phyloP scores from a whole-genome alignment of 2,329 filamentous ascomycete species.

The Exophiala lecanii-corni region DNA sequence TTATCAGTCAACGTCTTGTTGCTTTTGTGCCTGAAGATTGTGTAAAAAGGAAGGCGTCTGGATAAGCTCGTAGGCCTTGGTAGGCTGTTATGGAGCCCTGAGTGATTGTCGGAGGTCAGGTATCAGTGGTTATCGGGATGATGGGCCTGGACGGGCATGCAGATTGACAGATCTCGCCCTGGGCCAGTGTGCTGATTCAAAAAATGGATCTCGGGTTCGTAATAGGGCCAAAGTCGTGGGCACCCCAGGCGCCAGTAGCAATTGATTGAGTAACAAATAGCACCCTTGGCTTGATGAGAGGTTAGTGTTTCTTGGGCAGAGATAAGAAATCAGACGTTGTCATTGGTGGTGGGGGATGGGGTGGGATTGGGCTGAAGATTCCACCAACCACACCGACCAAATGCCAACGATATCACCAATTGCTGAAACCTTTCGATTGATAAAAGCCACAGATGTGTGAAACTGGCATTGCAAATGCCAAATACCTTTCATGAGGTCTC shows the following conservation, averaged over 20 bases:
- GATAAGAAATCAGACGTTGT: conserved; percentile 15
- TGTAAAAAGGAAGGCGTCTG: background rate
- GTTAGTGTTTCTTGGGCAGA: conserved; percentile 5
- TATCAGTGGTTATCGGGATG: background rate
- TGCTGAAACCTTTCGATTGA: background rate
- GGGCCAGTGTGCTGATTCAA: background rate
- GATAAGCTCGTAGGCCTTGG: background rate
- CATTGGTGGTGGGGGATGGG: conserved; percentile 5
- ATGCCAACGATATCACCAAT: background rate
- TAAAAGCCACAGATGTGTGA: background rate
- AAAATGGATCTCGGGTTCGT: background rate
- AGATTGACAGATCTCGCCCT: background rate
- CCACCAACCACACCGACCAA: background rate
- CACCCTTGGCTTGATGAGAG: conserved; percentile 5
- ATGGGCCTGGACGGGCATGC: too few relatives aligned
- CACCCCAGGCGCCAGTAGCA: conserved; percentile 9
- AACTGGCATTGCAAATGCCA: conserved; percentile 2
- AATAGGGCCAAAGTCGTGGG: too few relatives aligned
- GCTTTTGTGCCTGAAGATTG: conserved; percentile 1
- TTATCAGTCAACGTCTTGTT: conserved; percentile 4
- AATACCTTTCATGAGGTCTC: background rate
- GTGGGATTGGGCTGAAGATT: background rate
- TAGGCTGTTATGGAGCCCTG: background rate
- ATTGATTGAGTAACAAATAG: conserved; percentile 25
- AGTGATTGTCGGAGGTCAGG: background rate